Evolutionary conservation across 140 eudicot species (phyloP).

Genomic region (Artemisia princeps): DNA sequence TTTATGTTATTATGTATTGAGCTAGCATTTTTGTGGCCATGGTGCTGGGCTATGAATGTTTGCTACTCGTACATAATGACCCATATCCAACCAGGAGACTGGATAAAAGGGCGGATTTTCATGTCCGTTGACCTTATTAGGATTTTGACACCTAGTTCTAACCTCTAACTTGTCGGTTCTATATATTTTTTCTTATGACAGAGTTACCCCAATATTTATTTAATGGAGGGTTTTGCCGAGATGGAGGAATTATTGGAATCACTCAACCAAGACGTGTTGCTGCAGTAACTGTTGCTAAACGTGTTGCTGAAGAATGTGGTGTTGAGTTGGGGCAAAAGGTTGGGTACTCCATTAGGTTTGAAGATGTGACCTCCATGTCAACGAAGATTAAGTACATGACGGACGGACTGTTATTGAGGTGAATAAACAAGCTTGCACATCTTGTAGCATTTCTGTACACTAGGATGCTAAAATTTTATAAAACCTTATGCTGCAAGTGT

Average conservation of each 20-base stretch:
- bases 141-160: no score
- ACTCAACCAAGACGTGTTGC: conserved; percentile 99
- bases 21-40: no score
- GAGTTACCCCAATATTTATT: conserved; percentile 82
- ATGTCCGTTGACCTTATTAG: no score
- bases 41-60: no score
- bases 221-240: conserved; percentile 70
- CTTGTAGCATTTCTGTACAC: conserved; percentile 7
- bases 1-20: no score
- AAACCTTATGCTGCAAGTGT: background rate
- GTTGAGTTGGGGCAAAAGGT: conserved; percentile 67
- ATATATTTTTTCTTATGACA: conserved; percentile 22
- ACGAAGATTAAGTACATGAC: conserved; percentile 95
- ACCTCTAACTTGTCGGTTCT: no score
- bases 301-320: conserved; percentile 93
- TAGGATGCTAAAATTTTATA: conserved; percentile 8
- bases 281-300: conserved; percentile 88
- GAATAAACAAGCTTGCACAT: background rate
- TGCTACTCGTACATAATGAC: no score
- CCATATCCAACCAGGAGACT: no score
- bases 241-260: conserved; percentile 71
- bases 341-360: conserved; percentile 91
- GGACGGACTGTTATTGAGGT: conserved; percentile 89
- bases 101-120: no score
- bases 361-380: conserved; percentile 67